Percentiles rank a stretch among this genome's conserved stretches.
Conservation (phyloP, 495 filamentous ascomycete species). For the Neurospora discreta region DNA sequence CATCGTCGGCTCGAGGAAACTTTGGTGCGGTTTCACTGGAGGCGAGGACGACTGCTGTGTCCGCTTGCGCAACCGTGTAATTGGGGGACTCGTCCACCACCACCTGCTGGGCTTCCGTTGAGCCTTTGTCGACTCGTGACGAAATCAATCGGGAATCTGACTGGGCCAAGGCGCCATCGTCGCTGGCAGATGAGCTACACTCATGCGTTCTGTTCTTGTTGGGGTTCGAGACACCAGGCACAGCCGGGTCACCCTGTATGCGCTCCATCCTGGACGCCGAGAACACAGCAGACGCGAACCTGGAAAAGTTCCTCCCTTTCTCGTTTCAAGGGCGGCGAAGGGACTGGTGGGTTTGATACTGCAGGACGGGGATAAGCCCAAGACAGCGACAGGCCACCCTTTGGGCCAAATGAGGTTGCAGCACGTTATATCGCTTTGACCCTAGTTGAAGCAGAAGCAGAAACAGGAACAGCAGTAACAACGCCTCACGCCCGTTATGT, state of each 20-base stretch:
- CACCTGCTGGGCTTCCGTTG: not conserved
- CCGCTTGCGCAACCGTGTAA: not conserved
- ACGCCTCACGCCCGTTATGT: not conserved
- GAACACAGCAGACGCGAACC: not conserved
- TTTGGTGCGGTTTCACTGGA: not conserved
- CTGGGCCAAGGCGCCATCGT: not conserved
- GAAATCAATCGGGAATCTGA: not conserved
- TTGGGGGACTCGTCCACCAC: not conserved
- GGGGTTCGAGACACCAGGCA: not conserved
- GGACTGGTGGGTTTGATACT: not conserved
- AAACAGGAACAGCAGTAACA: not conserved
- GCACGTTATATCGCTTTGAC: not conserved
- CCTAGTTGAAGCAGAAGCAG: not conserved
- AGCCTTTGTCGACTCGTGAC: not conserved
- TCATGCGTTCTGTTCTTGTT: not conserved
- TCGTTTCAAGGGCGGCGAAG: not conserved
- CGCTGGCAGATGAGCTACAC: conserved; percentile 1
- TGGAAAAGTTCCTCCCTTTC: not conserved
- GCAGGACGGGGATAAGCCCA: not conserved
- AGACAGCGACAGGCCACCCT: not conserved
- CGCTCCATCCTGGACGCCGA: conserved; percentile 6
- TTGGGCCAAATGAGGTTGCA: not conserved
- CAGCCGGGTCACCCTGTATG: not conserved
- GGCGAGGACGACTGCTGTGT: not conserved
- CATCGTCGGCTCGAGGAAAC: not conserved